Conservation (phyloP, 2,329 filamentous ascomycete genomes). For the Cladosporium sp. region DNA sequence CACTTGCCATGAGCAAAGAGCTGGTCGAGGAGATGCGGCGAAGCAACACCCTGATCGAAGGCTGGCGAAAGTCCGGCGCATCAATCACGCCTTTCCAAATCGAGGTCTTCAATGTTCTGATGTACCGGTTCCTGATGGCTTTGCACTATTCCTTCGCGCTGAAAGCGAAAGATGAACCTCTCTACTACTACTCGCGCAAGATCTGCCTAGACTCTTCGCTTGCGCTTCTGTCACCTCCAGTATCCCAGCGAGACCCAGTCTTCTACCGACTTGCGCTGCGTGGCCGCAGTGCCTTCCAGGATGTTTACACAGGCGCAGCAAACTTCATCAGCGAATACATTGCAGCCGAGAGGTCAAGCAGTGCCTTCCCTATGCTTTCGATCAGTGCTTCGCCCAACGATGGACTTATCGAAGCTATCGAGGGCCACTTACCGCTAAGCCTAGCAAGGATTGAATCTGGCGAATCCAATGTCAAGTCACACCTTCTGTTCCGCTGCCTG, state of each 20-base stretch:
- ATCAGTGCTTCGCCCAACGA: background rate
- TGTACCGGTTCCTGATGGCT: slow-evolving; percentile 9
- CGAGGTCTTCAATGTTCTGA: slow-evolving; percentile 3
- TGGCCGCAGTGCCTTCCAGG: slow-evolving; percentile 7
- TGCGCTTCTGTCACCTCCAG: background rate
- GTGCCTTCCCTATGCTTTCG: background rate
- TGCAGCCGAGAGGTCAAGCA: background rate
- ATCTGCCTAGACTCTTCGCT: slow-evolving; percentile 6
- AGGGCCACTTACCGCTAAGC: background rate
- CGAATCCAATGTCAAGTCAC: slow-evolving; percentile 1
- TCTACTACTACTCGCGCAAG: slow-evolving; percentile 9
- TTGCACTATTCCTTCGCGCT: slow-evolving; percentile 4
- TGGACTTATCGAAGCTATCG: background rate
- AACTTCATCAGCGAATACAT: slow-evolving; percentile 10
- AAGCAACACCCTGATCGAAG: slow-evolving; percentile 2
- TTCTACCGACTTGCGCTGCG: slow-evolving; percentile 8
- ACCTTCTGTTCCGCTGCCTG: background rate
- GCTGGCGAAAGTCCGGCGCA: slow-evolving; percentile 1
- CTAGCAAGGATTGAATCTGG: background rate
- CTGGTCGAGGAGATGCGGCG: slow-evolving; percentile 5
- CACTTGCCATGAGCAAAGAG: slow-evolving; percentile 7
- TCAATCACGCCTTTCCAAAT: slow-evolving; percentile 5
- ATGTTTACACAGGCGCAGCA: background rate
- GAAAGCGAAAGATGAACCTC: slow-evolving; percentile 9
- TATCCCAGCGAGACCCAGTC: background rate